phyloP scores from a whole-genome alignment of 495 filamentous ascomycete genomes.

The Trichoderma orchidacearum region DNA sequence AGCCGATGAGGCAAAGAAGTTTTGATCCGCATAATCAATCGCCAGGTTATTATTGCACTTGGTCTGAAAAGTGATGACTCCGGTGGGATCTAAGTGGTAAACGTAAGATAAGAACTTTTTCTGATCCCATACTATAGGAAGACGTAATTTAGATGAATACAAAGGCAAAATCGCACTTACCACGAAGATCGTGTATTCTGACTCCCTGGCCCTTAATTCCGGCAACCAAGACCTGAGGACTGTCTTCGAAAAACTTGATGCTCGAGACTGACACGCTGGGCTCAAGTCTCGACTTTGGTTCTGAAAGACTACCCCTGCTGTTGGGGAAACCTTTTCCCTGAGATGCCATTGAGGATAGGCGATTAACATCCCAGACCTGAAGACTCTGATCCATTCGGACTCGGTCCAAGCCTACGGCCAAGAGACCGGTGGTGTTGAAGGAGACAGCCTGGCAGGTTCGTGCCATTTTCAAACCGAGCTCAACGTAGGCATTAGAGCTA shows the following conservation, averaged over 20 bases:
- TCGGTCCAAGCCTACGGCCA: conserved; percentile 81
- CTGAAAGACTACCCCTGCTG: conserved; percentile 26
- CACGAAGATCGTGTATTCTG: conserved; percentile 81
- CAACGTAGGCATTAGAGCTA: conserved; percentile 44
- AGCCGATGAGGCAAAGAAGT: conserved; percentile 86
- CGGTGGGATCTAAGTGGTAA: conserved; percentile 29
- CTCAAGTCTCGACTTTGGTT: conserved; percentile 59
- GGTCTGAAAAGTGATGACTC: conserved; percentile 50
- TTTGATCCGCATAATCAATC: conserved; percentile 79
- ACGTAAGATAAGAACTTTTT: neutral
- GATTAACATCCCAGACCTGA: conserved; percentile 85
- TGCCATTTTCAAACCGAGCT: conserved; percentile 71
- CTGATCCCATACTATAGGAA: conserved; percentile 7
- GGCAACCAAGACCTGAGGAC: conserved; percentile 68
- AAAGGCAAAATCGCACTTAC: conserved; percentile 26
- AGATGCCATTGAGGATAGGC: conserved; percentile 34
- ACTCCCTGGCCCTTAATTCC: conserved; percentile 79
- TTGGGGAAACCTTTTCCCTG: conserved; percentile 19
- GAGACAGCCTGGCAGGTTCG: conserved; percentile 84
- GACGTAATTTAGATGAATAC: conserved; percentile 1
- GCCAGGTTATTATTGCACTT: conserved; percentile 81
- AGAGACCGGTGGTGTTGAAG: conserved; percentile 62
- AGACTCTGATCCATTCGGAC: conserved; percentile 87
- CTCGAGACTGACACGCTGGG: conserved; percentile 80
- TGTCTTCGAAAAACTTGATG: conserved; percentile 78